A percentile compares a stretch with the other conserved stretches of the same genome.
These are phyloP conservation scores for Puya raimondii DNA, from an alignment of 176 grass and related monocot genomes.

Conservation along the genomic window DNA sequence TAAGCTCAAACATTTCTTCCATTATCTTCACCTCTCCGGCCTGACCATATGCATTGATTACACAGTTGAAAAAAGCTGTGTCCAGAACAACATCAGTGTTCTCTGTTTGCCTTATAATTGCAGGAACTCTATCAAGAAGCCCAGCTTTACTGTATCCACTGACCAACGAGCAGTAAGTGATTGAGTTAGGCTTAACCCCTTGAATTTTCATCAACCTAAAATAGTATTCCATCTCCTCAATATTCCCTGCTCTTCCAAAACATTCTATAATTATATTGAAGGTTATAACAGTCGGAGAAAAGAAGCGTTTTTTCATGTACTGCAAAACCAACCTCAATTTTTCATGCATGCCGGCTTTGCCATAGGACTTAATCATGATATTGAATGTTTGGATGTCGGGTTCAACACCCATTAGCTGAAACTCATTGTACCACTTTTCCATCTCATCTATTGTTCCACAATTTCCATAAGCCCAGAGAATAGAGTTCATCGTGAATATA, in stretches of 20 bases:
- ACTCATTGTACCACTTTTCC: constrained; percentile 70
- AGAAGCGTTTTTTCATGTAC: constrained; percentile 65
- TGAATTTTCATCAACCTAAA: constrained; percentile 80
- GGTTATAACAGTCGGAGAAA: constrained; percentile 41
- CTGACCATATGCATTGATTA: constrained; percentile 60
- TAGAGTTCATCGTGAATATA: constrained; percentile 84
- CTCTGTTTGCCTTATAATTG: constrained; percentile 65
- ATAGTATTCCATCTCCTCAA: constrained; percentile 88
- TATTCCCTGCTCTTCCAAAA: constrained; percentile 58
- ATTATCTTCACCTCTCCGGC: constrained; percentile 66
- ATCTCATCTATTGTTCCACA: constrained; percentile 49
- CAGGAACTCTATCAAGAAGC: constrained; percentile 57
- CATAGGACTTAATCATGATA: constrained; percentile 78
- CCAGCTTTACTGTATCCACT: constrained; percentile 63
- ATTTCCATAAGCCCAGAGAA: constrained; percentile 71
- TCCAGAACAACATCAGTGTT: constrained; percentile 73
- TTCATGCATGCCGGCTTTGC: constrained; percentile 41
- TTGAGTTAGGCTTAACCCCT: constrained; percentile 60
- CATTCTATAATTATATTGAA: constrained; percentile 75
- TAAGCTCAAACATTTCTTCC: constrained; percentile 72
- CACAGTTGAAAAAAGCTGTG: constrained; percentile 81
- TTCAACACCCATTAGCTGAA: constrained; percentile 75
- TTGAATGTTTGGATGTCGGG: constrained; percentile 64
- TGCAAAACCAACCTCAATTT: constrained; percentile 60
- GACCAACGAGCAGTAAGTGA: constrained; percentile 79